Evolutionary conservation across 257 asterid genomes (phyloP).

Genomic region (Nicotiana paniculata): DNA sequence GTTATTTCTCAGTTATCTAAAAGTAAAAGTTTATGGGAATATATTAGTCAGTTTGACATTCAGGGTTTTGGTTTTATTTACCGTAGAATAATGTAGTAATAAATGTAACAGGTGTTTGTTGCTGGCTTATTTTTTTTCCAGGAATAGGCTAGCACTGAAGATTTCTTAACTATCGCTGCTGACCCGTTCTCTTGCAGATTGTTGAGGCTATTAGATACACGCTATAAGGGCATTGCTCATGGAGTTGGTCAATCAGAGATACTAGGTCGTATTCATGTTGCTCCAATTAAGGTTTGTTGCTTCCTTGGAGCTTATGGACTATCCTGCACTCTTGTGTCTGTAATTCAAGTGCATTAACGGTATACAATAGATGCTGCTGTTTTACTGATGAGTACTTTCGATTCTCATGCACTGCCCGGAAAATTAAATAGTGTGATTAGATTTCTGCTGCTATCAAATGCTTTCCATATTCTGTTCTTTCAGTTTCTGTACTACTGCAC

Average conservation of each 20-base stretch:
- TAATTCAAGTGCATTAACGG: neutral
- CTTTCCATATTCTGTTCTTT: neutral
- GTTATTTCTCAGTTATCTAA: neutral
- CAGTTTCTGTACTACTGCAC: neutral
- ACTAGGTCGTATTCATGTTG: constrained; percentile 93
- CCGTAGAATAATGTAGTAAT: neutral
- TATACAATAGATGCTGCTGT: neutral
- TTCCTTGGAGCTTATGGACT: neutral
- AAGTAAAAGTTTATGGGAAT: neutral
- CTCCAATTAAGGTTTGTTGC: constrained; percentile 79
- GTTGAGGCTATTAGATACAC: constrained; percentile 76
- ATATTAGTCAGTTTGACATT: neutral
- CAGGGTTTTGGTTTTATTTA: neutral
- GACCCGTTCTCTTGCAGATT: constrained; percentile 39
- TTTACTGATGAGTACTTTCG: neutral
- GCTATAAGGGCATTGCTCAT: constrained; percentile 90
- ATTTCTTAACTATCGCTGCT: neutral
- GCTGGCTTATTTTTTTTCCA: neutral
- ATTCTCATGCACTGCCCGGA: neutral
- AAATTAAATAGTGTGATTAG: neutral
- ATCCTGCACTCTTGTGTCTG: neutral
- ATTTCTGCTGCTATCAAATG: neutral
- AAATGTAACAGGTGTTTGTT: neutral
- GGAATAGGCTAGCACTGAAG: neutral
- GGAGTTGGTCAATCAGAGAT: constrained; percentile 99